Conservation (phyloP, 345 rosid species). For the Eucalyptus pauciflora region DNA sequence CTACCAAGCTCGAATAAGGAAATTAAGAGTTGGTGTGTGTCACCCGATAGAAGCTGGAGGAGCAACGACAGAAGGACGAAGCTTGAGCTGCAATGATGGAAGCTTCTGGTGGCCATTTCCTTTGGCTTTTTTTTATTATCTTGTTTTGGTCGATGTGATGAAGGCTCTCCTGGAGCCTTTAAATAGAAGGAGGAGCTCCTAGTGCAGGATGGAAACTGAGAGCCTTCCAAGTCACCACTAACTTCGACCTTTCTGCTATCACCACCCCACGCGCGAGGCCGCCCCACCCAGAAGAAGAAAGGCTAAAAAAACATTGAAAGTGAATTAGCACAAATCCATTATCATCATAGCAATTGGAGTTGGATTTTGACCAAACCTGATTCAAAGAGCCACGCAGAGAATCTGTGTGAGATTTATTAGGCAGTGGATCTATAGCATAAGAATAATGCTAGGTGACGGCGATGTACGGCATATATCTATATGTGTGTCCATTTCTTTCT, state of each 20-base stretch:
- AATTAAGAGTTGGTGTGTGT: not conserved
- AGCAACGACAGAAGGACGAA: slow-evolving; percentile 30
- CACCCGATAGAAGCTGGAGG: slow-evolving; percentile 38
- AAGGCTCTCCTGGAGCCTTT: not conserved
- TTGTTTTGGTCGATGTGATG: not conserved
- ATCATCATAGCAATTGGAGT: not conserved
- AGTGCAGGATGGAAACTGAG: not conserved
- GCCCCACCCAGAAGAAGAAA: not conserved
- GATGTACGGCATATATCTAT: not conserved
- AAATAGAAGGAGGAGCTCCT: not conserved
- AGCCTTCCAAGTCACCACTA: slow-evolving; percentile 25
- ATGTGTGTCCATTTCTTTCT: not conserved
- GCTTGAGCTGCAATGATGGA: not conserved
- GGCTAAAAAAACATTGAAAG: not conserved
- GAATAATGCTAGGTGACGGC: not conserved
- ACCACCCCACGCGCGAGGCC: slow-evolving; percentile 6
- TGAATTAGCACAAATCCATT: not conserved
- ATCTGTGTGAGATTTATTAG: not conserved
- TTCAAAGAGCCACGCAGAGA: not conserved
- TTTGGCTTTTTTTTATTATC: not conserved
- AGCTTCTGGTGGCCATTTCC: not conserved
- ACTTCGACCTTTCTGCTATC: slow-evolving; percentile 15
- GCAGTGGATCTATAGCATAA: not conserved
- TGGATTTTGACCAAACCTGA: not conserved
- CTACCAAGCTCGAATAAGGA: not conserved